Evolutionary conservation across 2,329 filamentous ascomycete genomes (phyloP).

Genomic region (Hypoxylon sp.): DNA sequence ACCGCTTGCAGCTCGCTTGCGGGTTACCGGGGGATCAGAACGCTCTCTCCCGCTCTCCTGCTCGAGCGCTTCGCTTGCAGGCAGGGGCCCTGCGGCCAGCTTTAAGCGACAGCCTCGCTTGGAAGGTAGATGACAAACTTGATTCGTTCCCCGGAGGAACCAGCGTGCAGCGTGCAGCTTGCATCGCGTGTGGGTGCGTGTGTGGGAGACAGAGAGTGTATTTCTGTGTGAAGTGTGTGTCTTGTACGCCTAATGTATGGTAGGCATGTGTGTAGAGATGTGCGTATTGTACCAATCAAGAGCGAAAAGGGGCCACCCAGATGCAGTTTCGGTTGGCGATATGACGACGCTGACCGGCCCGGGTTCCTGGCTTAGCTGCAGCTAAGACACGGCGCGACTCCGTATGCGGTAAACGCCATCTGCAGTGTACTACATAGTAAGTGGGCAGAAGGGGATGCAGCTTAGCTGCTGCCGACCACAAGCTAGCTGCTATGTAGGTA

Average conservation of each 20-base stretch:
- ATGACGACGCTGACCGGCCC: slow-evolving; percentile 13
- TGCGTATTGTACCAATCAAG: too few species aligned
- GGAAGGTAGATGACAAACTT: neutral
- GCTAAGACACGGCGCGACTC: slow-evolving; percentile 17
- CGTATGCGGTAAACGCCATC: slow-evolving; percentile 15
- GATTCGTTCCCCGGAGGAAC: neutral
- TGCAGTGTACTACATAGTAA: slow-evolving; percentile 24
- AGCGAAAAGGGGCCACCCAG: too few species aligned
- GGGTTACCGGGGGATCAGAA: slow-evolving; percentile 16
- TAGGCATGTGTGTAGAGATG: too few species aligned
- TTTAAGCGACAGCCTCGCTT: slow-evolving; percentile 3
- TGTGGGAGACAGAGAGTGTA: too few species aligned
- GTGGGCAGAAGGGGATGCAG: too few species aligned
- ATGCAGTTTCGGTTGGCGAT: slow-evolving; percentile 1
- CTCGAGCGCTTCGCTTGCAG: neutral
- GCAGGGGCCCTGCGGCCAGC: slow-evolving; percentile 8
- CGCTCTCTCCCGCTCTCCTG: too few species aligned
- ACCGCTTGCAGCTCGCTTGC: slow-evolving; percentile 23
- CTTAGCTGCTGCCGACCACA: slow-evolving; percentile 15
- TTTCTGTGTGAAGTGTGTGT: too few species aligned
- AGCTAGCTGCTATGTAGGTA: slow-evolving; percentile 29
- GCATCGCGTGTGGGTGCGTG: too few species aligned
- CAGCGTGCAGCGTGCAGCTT: too few species aligned
- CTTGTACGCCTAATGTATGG: too few species aligned
- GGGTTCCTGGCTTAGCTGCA: slow-evolving; percentile 11